phyloP scores from a whole-genome alignment of 2,329 filamentous ascomycete species.

The Fusarium sp. region DNA sequence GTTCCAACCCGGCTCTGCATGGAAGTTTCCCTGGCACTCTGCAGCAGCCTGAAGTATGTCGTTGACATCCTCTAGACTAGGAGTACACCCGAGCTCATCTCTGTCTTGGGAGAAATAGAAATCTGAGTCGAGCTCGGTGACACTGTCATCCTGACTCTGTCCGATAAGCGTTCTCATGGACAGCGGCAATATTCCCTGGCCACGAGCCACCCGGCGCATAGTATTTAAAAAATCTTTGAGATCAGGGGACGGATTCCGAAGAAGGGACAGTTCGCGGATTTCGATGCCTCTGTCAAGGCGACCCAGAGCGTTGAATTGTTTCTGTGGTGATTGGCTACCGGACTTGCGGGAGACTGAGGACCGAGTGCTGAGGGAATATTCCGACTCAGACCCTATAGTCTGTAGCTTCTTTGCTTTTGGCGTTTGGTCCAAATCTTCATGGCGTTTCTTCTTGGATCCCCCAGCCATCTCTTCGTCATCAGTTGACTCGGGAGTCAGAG shows the following conservation, averaged over 20 bases:
- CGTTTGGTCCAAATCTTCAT: neutral
- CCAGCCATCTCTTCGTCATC: neutral
- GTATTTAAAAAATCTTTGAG: neutral
- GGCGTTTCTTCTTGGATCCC: neutral
- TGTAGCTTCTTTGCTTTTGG: neutral
- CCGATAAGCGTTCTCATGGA: neutral
- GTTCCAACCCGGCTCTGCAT: constrained; percentile 5
- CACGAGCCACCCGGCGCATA: neutral
- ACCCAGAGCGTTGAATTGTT: neutral
- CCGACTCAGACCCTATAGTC: neutral
- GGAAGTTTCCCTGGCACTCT: constrained; percentile 5
- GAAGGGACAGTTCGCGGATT: neutral
- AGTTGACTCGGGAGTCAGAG: neutral
- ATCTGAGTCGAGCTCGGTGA: neutral
- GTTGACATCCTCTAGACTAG: neutral
- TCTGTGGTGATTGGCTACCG: constrained; percentile 1
- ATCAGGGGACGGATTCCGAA: neutral
- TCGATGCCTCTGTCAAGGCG: neutral
- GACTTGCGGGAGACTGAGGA: constrained; percentile 3
- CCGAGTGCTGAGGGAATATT: neutral
- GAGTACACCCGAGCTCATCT: neutral
- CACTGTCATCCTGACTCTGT: neutral
- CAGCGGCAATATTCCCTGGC: neutral
- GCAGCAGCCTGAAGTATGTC: neutral
- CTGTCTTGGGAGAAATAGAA: neutral